phyloP scores from a whole-genome alignment of 257 asterid genomes.

The Henckelia pumila region DNA sequence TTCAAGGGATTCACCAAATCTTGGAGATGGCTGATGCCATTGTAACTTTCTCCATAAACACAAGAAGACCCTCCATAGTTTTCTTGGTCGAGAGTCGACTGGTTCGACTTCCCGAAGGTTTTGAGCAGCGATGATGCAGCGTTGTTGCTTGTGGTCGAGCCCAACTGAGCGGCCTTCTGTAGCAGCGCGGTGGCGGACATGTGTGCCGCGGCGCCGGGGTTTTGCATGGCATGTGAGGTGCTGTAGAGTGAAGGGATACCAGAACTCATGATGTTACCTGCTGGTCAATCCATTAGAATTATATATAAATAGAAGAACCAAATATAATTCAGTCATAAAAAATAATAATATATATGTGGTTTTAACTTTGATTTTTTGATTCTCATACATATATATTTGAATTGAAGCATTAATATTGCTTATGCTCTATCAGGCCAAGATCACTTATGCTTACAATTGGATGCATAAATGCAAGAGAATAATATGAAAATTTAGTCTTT shows the following conservation, averaged over 20 bases:
- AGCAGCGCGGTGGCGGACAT: conserved; percentile 87
- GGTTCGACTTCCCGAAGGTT: conserved; percentile 37
- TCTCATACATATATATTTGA: no score
- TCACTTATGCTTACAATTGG: no score
- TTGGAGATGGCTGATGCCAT: conserved; percentile 35
- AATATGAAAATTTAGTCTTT: no score
- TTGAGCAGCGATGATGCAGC: conserved; percentile 46
- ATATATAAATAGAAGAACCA: neutral
- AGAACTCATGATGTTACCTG: conserved; percentile 50
- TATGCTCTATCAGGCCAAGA: no score
- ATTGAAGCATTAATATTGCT: no score
- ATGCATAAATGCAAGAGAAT: no score
- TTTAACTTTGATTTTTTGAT: no score
- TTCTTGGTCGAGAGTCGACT: conserved; percentile 21
- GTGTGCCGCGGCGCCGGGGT: conserved; percentile 27
- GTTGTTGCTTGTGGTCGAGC: conserved; percentile 45
- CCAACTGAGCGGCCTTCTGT: conserved; percentile 73
- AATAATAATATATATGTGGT: no score
- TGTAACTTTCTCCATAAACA: conserved; percentile 25
- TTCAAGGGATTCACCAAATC: conserved; percentile 37
- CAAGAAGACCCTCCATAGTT: conserved; percentile 27
- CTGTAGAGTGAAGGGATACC: conserved; percentile 64
- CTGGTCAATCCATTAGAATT: neutral
- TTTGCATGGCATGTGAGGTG: conserved; percentile 34
- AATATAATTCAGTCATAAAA: no score